phyloP scores from a whole-genome alignment of 1,139 yeast species.

The Yamadazyma trypodendri region DNA sequence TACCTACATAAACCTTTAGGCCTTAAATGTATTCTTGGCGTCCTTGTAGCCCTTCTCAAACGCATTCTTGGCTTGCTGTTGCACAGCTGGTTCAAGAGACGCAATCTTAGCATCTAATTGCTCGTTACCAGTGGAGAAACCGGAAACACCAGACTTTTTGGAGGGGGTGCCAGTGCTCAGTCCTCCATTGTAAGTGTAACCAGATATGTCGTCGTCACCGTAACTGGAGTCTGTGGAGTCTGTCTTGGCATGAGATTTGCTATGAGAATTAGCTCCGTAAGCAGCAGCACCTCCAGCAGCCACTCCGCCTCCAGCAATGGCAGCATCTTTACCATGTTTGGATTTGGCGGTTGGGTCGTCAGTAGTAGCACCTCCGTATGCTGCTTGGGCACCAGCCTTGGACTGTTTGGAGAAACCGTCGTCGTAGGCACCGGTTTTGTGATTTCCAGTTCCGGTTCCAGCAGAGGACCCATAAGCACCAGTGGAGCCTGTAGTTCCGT shows the following conservation, averaged over 20 bases:
- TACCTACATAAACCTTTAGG: conserved; percentile 9
- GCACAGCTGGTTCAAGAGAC: conserved; percentile 32
- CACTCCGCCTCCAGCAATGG: conserved; percentile 14
- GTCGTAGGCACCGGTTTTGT: no score
- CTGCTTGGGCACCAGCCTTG: conserved; percentile 12
- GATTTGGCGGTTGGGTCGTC: conserved; percentile 12
- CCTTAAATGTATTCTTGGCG: conserved; percentile 28
- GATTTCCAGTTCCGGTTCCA: no score
- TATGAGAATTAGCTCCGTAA: conserved; percentile 5
- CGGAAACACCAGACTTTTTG: conserved; percentile 2
- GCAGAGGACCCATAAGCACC: background rate
- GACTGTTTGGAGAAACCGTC: conserved; percentile 12
- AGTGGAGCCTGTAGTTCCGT: background rate
- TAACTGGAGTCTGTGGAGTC: conserved; percentile 8
- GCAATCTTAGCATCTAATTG: conserved; percentile 35
- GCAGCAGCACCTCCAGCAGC: conserved; percentile 16
- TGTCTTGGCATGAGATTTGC: conserved; percentile 7
- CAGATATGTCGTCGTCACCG: conserved; percentile 7
- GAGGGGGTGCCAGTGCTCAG: background rate
- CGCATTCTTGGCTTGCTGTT: conserved; percentile 39
- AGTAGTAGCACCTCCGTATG: conserved; percentile 10
- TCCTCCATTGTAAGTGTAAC: conserved; percentile 5
- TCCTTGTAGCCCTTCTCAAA: conserved; percentile 38
- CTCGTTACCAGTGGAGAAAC: conserved; percentile 35
- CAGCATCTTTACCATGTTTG: conserved; percentile 16